Conservation (phyloP, 1,139 yeast genomes). For the Geotrichum fermentans region DNA sequence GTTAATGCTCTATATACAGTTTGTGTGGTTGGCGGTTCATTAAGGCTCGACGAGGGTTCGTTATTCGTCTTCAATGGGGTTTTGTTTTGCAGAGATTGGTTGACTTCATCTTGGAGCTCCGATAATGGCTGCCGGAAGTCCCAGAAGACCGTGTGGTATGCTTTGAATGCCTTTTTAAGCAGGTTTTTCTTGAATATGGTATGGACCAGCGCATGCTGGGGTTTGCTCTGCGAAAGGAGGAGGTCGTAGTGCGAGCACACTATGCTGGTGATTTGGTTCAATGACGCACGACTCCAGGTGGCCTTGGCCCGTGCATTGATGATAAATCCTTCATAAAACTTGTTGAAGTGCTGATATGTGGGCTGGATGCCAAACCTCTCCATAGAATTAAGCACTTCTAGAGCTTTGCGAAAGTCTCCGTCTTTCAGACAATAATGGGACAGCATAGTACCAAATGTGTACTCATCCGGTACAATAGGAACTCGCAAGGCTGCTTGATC, state of each 20-base stretch:
- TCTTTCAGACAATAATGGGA: conserved; percentile 12
- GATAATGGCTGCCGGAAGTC: conserved; percentile 5
- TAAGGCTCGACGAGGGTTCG: neutral
- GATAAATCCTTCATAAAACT: conserved; percentile 13
- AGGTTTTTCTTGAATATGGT: conserved; percentile 4
- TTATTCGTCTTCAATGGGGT: neutral
- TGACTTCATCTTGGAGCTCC: conserved; percentile 1
- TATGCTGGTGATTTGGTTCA: conserved; percentile 10
- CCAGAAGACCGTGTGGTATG: conserved; percentile 12
- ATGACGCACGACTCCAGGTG: conserved; percentile 10
- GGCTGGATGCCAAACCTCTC: conserved; percentile 5
- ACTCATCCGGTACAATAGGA: conserved; percentile 14
- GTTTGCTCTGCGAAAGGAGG: neutral
- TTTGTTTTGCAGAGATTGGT: neutral
- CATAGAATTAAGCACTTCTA: conserved; percentile 6
- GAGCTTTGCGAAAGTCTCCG: conserved; percentile 6
- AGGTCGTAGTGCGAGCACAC: conserved; percentile 10
- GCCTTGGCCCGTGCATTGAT: conserved; percentile 3
- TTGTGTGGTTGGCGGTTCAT: conserved; percentile 4
- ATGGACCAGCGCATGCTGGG: neutral
- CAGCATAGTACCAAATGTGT: conserved; percentile 17
- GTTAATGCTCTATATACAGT: conserved; percentile 17
- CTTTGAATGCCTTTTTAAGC: conserved; percentile 7
- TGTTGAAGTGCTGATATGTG: neutral
- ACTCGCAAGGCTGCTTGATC: neutral